Evolutionary conservation across 805 yeast species (phyloP).

Genomic region (Wickerhamiella parazyma): DNA sequence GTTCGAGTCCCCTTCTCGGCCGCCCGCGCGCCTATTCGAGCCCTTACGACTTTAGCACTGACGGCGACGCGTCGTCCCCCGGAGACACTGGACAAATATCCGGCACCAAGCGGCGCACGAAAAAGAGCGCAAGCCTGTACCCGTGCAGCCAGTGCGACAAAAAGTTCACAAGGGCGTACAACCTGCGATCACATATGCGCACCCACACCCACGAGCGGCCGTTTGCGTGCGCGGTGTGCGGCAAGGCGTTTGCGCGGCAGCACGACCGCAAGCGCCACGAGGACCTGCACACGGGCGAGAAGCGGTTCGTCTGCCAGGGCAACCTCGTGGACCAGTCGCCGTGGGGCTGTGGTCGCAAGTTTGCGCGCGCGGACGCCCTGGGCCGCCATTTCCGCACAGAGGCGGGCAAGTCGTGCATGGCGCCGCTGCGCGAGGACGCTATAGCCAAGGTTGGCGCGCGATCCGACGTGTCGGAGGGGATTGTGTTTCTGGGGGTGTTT

Average conservation of each 20-base stretch:
- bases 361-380: conserved; percentile 67
- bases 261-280: conserved; percentile 72
- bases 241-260: conserved; percentile 58
- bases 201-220: conserved; percentile 75
- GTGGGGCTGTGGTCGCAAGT: conserved; percentile 67
- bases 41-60: conserved; percentile 7
- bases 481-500: conserved; percentile 14
- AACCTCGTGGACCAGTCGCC: conserved; percentile 37
- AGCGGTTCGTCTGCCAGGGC: conserved; percentile 57
- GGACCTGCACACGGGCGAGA: conserved; percentile 57
- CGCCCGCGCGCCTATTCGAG: conserved; percentile 6
- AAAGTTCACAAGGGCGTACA: conserved; percentile 83
- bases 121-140: conserved; percentile 59
- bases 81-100: not conserved
- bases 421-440: conserved; percentile 46
- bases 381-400: conserved; percentile 66
- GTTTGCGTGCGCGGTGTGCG: conserved; percentile 48
- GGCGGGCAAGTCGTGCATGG: conserved; percentile 55
- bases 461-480: conserved; percentile 18
- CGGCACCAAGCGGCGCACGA: conserved; percentile 32
- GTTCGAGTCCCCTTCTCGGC: not conserved
- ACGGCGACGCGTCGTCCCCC: conserved; percentile 2
- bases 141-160: conserved; percentile 76
- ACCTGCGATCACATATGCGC: conserved; percentile 76
- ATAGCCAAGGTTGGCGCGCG: conserved; percentile 13